Base-by-base conservation (phyloP, 768 basidiomycete genomes). In the Hypholoma fasciculare region DNA sequence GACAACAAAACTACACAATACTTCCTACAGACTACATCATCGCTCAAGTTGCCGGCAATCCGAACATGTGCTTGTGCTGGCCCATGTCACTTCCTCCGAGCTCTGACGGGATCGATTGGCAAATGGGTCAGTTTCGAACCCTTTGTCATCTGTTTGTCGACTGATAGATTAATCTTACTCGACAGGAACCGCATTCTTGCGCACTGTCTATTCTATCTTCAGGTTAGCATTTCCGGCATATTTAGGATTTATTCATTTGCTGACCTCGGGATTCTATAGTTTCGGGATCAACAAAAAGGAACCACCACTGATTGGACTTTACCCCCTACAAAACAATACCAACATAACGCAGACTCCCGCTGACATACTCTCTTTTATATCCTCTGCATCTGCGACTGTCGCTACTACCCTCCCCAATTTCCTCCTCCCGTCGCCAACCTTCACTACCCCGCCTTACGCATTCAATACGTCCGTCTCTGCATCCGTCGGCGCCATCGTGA, bases 41-140 rank as follows among this genome's bases (percentile, higher is more conserved):
- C 53, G 91, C 89, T 19, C 86, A 87, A 52, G 77, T 85, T 9
- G 74, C 76, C 44, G 85, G 85, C 7, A 79, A 87, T 66, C 86
- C 89, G 0, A 77, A 80, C 58, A 69, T 90, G 13, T 93, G 91
- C 71, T 72, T 92, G 43, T 75, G 88, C 23, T 93, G 91, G 91
- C 90, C 90, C 0, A 76, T 73, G 61, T 89, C 89, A 4, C 71
- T 75, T 17, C 77, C 84, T 7, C 91, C 89, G 0, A 87, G 78
- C 57, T 61, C 85, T 13, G 87, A 92, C 69, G 91, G 89, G 13
- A 80, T 93, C 52, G 91, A 93, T 65, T 93, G 91, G 91, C 89
- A 92, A 69, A 76, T 93, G 49, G 90, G 89, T 87, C 62, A 26
- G 56, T 50, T 9, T 19, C n/a, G 34, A 1, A 37, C 0, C 12